Conservation (phyloP, 2,329 filamentous ascomycete genomes). For the Ophiostoma tasmaniense region DNA sequence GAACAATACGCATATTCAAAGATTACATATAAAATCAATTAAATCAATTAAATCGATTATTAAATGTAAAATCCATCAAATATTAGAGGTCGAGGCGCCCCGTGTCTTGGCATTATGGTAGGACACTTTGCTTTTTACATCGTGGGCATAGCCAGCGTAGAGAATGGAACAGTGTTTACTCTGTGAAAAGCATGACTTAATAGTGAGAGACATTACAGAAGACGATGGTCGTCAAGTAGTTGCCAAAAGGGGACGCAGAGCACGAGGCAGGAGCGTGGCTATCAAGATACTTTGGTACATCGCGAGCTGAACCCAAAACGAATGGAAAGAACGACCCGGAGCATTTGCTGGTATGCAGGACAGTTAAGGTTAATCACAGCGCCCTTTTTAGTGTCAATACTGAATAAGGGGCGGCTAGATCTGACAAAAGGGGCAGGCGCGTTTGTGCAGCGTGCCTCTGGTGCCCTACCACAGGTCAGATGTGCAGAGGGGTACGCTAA, state of each 20-base stretch:
- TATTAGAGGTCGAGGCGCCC: not conserved
- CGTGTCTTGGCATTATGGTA: not conserved
- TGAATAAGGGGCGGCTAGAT: not conserved
- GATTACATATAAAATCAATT: not conserved
- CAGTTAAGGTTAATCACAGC: not conserved
- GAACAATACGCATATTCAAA: not conserved
- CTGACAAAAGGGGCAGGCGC: not conserved
- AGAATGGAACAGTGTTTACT: too few species aligned
- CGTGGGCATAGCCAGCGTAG: too few species aligned
- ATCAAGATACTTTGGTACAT: not conserved
- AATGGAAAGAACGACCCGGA: not conserved
- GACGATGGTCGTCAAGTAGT: not conserved
- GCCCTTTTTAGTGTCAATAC: too few species aligned
- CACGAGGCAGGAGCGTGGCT: not conserved
- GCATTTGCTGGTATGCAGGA: not conserved
- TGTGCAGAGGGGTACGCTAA: not conserved
- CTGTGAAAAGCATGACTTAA: too few species aligned
- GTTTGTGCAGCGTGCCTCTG: conserved; percentile 2
- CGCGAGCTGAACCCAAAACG: not conserved
- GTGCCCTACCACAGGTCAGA: not conserved
- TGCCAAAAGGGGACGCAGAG: not conserved
- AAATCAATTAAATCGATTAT: not conserved
- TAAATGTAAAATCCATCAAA: not conserved
- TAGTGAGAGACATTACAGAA: too few species aligned
- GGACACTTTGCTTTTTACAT: not conserved